These are phyloP conservation scores for Chaetomium tenue DNA, from an alignment of 495 filamentous ascomycete genomes.

Conservation along the genomic window DNA sequence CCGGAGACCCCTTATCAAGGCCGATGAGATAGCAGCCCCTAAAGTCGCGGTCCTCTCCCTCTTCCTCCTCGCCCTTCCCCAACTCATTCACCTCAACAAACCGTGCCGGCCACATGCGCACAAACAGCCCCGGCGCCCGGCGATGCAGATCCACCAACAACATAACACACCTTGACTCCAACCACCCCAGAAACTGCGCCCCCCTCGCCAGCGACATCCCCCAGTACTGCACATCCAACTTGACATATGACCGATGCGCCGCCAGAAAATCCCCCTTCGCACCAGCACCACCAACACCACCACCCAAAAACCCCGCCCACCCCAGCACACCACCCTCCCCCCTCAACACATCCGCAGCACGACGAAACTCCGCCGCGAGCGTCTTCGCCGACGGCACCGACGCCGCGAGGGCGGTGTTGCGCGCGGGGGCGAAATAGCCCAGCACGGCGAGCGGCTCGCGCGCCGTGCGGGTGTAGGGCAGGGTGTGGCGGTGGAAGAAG, in stretches of 20 bases:
- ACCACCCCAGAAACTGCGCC: constrained; percentile 50
- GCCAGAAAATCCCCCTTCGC: constrained; percentile 45
- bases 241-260: constrained; percentile 48
- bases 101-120: constrained; percentile 57
- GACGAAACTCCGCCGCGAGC: constrained; percentile 50
- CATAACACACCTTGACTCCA: constrained; percentile 51
- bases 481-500: constrained; percentile 41
- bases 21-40: constrained; percentile 58
- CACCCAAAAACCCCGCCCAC: constrained; percentile 45
- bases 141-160: constrained; percentile 54
- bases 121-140: constrained; percentile 45
- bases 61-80: constrained; percentile 8
- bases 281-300: too few species aligned
- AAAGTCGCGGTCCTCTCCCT: constrained; percentile 38
- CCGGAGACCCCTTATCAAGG: constrained; percentile 38
- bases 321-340: too few species aligned
- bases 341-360: constrained; percentile 15
- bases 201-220: constrained; percentile 47
- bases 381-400: constrained; percentile 47
- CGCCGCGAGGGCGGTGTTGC: constrained; percentile 54
- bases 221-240: constrained; percentile 58
- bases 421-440: constrained; percentile 51
- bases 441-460: constrained; percentile 58
- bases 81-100: constrained; percentile 38
- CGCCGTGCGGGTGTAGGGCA: constrained; percentile 48